Conservation (phyloP, 2,329 filamentous ascomycete species). For the Trichoderma koningiopsis region DNA sequence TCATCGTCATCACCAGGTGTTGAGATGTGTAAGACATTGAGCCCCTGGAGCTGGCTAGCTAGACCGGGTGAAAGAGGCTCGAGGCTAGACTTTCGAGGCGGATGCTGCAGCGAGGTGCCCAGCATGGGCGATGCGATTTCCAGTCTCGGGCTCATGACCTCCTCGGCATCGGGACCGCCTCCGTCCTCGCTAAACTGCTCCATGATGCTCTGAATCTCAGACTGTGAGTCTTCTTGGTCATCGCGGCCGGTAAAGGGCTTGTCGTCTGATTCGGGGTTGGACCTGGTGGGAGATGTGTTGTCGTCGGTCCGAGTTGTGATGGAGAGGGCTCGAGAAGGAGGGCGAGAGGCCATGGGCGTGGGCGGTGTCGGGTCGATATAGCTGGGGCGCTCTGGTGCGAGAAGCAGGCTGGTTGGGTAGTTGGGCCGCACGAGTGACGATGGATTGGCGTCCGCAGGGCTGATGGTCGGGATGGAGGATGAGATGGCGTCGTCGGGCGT, state of each 20-base stretch:
- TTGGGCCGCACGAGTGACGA: constrained; percentile 36
- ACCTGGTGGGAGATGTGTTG: constrained; percentile 54
- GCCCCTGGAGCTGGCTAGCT: constrained; percentile 51
- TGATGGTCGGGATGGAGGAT: constrained; percentile 53
- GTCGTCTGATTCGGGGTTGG: constrained; percentile 59
- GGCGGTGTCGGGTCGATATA: constrained; percentile 63
- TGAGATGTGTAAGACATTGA: constrained; percentile 47
- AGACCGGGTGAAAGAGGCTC: constrained; percentile 65
- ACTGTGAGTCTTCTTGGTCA: constrained; percentile 69
- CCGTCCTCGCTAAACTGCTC: constrained; percentile 83
- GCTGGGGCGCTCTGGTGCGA: constrained; percentile 50
- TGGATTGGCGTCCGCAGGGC: constrained; percentile 42
- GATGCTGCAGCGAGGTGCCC: constrained; percentile 67
- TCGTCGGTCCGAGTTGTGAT: constrained; percentile 51
- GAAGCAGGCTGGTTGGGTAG: constrained; percentile 43
- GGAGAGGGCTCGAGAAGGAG: constrained; percentile 62
- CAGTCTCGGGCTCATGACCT: constrained; percentile 88
- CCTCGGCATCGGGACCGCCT: constrained; percentile 71
- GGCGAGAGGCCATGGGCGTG: constrained; percentile 57
- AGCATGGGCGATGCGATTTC: constrained; percentile 81
- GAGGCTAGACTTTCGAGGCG: constrained; percentile 83
- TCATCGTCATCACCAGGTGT: constrained; percentile 49
- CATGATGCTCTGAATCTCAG: constrained; percentile 97
- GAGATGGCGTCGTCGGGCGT: constrained; percentile 40
- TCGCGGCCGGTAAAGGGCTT: constrained; percentile 61